These are phyloP conservation scores for Silene noctiflora DNA, from an alignment of 179 eudicot genomes.

Conservation along the genomic window DNA sequence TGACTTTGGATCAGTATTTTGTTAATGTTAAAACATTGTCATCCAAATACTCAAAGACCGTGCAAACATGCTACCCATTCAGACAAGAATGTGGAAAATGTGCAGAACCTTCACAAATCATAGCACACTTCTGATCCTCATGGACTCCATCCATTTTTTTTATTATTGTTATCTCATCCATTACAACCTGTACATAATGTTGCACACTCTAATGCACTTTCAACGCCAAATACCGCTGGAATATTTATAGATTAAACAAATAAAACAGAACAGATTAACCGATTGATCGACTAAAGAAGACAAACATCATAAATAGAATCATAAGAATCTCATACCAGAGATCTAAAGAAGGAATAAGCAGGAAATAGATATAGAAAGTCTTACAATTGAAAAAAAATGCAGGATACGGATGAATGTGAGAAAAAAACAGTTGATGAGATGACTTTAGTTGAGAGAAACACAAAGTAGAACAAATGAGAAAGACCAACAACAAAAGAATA, in stretches of 20 bases:
- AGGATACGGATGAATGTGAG: too few species aligned
- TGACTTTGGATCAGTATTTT: constrained; percentile 73
- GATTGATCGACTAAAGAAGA: background rate
- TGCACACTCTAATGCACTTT: constrained; percentile 92
- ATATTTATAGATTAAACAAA: background rate
- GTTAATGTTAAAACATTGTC: constrained; percentile 83
- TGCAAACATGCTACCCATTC: constrained; percentile 92
- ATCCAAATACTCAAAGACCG: constrained; percentile 94
- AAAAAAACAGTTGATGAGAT: too few species aligned
- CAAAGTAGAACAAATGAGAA: too few species aligned
- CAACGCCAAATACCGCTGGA: constrained; percentile 74
- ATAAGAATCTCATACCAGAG: background rate
- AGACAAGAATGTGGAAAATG: constrained; percentile 90
- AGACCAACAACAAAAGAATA: too few species aligned
- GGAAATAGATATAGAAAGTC: background rate
- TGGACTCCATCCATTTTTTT: constrained; percentile 83
- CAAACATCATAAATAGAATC: background rate
- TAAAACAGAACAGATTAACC: background rate
- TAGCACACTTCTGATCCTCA: constrained; percentile 68
- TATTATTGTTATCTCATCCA: constrained; percentile 84
- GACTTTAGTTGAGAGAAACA: too few species aligned
- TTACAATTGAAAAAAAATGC: too few species aligned
- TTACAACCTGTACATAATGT: constrained; percentile 91
- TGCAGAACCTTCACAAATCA: constrained; percentile 74
- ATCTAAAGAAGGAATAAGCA: background rate